Conservation (phyloP, 164 flowering plant genomes). For the Berberis vulgaris region DNA sequence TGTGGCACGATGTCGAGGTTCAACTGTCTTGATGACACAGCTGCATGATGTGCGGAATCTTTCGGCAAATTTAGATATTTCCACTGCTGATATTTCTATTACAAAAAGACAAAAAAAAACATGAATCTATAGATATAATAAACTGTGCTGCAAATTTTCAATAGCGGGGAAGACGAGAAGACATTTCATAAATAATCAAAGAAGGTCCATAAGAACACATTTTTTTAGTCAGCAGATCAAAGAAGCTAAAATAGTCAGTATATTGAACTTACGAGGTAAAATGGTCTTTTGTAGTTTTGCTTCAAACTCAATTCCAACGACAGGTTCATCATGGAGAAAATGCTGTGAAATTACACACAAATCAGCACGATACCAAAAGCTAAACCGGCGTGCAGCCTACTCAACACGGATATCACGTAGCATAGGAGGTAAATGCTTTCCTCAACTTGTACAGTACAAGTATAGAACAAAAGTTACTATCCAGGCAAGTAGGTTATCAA, state of each 20-base stretch:
- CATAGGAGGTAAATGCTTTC: no score
- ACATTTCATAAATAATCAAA: not conserved
- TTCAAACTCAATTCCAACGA: conserved; percentile 81
- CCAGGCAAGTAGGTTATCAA: no score
- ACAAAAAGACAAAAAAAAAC: not conserved
- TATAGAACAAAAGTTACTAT: no score
- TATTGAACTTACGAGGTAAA: conserved; percentile 64
- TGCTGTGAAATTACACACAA: conserved; percentile 41
- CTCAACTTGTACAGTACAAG: no score
- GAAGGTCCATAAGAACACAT: not conserved
- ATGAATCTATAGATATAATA: not conserved
- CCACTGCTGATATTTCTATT: conserved; percentile 65
- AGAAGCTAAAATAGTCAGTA: no score
- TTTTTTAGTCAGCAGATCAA: not conserved
- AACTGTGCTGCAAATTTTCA: no score
- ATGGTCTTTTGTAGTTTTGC: conserved; percentile 86
- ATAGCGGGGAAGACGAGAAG: not conserved
- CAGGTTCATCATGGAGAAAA: conserved; percentile 80
- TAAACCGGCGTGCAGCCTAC: no score
- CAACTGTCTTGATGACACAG: conserved; percentile 80
- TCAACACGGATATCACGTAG: no score
- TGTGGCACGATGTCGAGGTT: conserved; percentile 60
- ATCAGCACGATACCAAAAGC: no score
- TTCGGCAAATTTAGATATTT: conserved; percentile 60
- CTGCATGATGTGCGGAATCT: conserved; percentile 53